A percentile compares a stretch with the other conserved stretches of the same genome.
These are phyloP conservation scores for Calonectria pseudoturangicola DNA, from an alignment of 2,329 filamentous ascomycete genomes.

Conservation along the genomic window DNA sequence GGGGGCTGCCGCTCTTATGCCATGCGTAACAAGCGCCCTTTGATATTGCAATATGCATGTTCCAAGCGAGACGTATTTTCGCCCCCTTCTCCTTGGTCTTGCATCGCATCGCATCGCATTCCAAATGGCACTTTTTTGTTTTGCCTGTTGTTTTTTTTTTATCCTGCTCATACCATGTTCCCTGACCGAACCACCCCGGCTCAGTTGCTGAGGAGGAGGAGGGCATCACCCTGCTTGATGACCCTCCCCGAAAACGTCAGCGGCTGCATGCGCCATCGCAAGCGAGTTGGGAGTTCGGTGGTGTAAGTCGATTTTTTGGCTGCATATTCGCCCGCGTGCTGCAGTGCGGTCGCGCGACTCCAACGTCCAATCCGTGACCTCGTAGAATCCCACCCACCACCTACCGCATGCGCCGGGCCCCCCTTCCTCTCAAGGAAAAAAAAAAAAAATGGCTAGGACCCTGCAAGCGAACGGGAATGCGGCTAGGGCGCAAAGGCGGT, in stretches of 20 bases:
- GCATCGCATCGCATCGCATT: not conserved
- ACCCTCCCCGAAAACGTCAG: constrained; percentile 27
- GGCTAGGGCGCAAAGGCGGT: constrained; percentile 30
- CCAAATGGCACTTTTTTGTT: too few relatives aligned
- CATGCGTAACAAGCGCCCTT: not conserved
- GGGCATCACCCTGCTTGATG: constrained; percentile 14
- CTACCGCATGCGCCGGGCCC: not conserved
- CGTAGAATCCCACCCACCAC: constrained; percentile 11
- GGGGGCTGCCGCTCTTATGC: not conserved
- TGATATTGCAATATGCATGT: constrained; percentile 14
- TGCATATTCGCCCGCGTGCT: constrained; percentile 23
- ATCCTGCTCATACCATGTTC: too few relatives aligned
- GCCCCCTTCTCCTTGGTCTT: not conserved
- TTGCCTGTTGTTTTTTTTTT: not conserved
- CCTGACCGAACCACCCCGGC: not conserved
- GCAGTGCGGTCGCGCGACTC: constrained; percentile 24
- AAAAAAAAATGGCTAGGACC: constrained; percentile 12
- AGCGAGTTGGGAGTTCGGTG: constrained; percentile 20
- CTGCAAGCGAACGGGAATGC: constrained; percentile 28
- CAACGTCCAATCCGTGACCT: constrained; percentile 22
- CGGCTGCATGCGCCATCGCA: constrained; percentile 31
- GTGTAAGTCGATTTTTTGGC: constrained; percentile 24
- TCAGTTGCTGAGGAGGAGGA: not conserved
- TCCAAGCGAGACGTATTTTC: constrained; percentile 9
- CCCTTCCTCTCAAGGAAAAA: not conserved